Conservation (phyloP, 169 alveolate genomes). For the Perkinsus marinus region DNA sequence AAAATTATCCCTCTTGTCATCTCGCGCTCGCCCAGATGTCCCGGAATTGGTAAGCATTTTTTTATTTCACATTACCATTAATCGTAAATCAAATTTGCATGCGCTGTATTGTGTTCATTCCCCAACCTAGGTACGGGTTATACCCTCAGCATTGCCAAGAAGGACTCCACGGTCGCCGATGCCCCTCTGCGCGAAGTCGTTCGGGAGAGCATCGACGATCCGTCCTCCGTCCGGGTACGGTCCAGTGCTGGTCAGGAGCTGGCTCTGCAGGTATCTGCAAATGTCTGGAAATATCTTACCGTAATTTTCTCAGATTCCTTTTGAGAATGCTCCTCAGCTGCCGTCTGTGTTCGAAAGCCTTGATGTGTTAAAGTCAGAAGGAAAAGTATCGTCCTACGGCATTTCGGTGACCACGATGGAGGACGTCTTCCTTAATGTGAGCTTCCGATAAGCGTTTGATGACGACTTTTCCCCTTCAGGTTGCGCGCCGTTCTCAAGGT, state of each 20-base stretch:
- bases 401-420: constrained; percentile 70
- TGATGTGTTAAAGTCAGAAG: constrained; percentile 29
- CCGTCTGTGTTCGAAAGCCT: constrained; percentile 42
- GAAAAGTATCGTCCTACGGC: constrained; percentile 49
- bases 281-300: background rate
- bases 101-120: too few species aligned
- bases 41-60: too few species aligned
- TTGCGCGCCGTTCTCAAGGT: background rate
- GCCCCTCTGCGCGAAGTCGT: background rate
- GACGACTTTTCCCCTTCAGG: background rate
- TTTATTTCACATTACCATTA: too few species aligned
- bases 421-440: constrained; percentile 66
- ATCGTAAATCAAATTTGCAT: too few species aligned
- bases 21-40: too few species aligned
- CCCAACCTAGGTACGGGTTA: background rate
- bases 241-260: background rate
- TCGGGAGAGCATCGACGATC: background rate
- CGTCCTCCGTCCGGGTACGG: background rate
- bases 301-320: constrained; percentile 31
- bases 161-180: background rate
- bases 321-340: constrained; percentile 25
- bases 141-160: background rate
- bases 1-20: too few species aligned
- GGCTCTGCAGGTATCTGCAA: background rate
- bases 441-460: too few species aligned